phyloP scores from a whole-genome alignment of 1,284 basidiomycete species.

The Sphagnurus paluster region DNA sequence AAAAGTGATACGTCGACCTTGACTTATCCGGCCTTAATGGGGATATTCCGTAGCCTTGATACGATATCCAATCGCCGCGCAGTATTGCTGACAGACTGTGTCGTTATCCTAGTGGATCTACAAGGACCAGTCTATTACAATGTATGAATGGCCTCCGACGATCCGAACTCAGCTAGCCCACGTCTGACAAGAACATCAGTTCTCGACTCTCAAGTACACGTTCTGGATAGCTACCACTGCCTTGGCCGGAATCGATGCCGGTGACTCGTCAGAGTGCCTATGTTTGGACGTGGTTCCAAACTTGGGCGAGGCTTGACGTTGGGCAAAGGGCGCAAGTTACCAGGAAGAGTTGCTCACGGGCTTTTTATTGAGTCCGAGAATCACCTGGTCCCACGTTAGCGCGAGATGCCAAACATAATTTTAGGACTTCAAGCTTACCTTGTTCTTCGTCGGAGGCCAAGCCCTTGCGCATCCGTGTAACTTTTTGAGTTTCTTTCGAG shows the following conservation, averaged over 20 bases:
- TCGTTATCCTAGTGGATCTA: slow-evolving; percentile 6
- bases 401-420: too few species aligned
- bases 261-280: too few species aligned
- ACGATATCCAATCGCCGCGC: slow-evolving; percentile 10
- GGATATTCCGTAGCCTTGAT: slow-evolving; percentile 14
- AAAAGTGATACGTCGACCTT: slow-evolving; percentile 7
- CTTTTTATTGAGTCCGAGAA: background rate
- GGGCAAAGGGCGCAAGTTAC: slow-evolving; percentile 8
- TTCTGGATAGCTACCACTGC: too few species aligned
- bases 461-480: background rate
- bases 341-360: background rate
- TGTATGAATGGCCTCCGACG: background rate
- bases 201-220: too few species aligned
- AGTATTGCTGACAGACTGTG: background rate
- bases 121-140: background rate
- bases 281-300: too few species aligned
- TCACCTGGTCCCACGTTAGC: slow-evolving; percentile 7
- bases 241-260: too few species aligned
- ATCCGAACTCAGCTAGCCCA: background rate
- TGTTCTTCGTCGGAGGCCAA: background rate
- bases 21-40: slow-evolving; percentile 10
- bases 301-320: too few species aligned
- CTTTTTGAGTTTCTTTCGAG: too few species aligned
- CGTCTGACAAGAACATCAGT: too few species aligned
- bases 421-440: background rate